Percentiles rank a stretch among this genome's conserved stretches.
Evolutionary conservation across 1,139 yeast genomes (phyloP).

Genomic region (Magnusiomyces tetraspermus): DNA sequence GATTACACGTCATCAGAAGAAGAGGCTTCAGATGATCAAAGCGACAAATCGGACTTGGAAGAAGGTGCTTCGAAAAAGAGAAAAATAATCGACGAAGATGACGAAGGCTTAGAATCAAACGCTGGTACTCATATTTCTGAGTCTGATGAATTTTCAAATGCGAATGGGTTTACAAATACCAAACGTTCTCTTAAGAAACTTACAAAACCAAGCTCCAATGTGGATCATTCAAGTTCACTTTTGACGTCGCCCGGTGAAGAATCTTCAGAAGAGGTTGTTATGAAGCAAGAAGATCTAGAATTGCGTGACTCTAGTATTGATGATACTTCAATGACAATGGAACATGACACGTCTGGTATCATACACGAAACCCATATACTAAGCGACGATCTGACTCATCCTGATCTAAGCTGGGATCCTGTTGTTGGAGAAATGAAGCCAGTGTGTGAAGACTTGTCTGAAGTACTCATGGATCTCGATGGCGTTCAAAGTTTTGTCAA

Average conservation of each 20-base stretch:
- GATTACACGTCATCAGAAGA: slow-evolving; percentile 24
- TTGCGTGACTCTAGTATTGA: background rate
- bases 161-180: background rate
- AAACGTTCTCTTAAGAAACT: background rate
- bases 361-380: slow-evolving; percentile 3
- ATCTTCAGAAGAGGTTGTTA: background rate
- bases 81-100: slow-evolving; percentile 27
- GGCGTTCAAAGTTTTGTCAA: slow-evolving; percentile 47
- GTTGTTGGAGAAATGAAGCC: slow-evolving; percentile 35
- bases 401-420: slow-evolving; percentile 18
- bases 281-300: background rate
- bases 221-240: background rate
- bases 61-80: background rate
- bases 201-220: background rate
- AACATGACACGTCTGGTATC: background rate
- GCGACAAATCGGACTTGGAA: background rate
- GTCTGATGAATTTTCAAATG: background rate
- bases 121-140: background rate
- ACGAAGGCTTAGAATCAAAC: too few relatives aligned
- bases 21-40: slow-evolving; percentile 16
- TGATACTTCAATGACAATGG: background rate
- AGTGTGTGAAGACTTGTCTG: slow-evolving; percentile 41
- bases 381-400: background rate
- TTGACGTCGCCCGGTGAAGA: background rate
- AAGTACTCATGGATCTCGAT: slow-evolving; percentile 38